Base-by-base conservation (phyloP, 2,329 filamentous ascomycete genomes). In the Furcasterigmium sp. region DNA sequence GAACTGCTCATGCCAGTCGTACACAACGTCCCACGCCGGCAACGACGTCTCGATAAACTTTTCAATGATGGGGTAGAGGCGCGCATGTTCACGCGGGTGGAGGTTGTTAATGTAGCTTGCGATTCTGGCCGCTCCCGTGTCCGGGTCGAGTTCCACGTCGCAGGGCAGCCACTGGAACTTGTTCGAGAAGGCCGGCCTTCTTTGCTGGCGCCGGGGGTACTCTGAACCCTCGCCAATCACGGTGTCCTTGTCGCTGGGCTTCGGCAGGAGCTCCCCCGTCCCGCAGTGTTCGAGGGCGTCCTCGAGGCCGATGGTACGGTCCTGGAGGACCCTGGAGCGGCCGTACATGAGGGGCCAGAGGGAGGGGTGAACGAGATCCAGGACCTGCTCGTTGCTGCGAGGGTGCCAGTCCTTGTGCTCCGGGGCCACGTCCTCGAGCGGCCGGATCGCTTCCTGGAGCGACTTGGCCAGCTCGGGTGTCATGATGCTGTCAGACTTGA, bases 291-390 rank as follows among this genome's bases (percentile, higher is more conserved):
- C 47, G 4, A 73, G 53, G 9, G 63, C 63, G 35, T 62, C 51
- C 4, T 55, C 43, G 2, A 79, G 50, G 4, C 68, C 63, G 34
- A 67, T 56, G 2, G 50, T 47, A 3, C n/a, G 26, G 32, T 60
- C 42, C 1, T 51, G 37, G 1, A 64, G 36, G 14, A 63, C 51
- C 3, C 64, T 63, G 3, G 68, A 70, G 13, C 59, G 58, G 0
- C 75, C 76, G 50, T 78, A 80, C 2, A 78, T 55, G 0, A 85
- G 57, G 0, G 82, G 80, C 49, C 72, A 85, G 7, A 85, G 63
- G 0, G 79, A 85, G 1, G 82, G 80, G 49, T 85, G 73, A 5
- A 85, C 70, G 2, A 85, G 61, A 53, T 86, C 75, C 1, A 82
- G 69, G 2, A 86, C 79, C 46, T 70, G 72, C 1, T 64, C 58